These are phyloP conservation scores for Tylopilus vinaceipallidus DNA, from an alignment of 768 basidiomycete species.

Conservation along the genomic window DNA sequence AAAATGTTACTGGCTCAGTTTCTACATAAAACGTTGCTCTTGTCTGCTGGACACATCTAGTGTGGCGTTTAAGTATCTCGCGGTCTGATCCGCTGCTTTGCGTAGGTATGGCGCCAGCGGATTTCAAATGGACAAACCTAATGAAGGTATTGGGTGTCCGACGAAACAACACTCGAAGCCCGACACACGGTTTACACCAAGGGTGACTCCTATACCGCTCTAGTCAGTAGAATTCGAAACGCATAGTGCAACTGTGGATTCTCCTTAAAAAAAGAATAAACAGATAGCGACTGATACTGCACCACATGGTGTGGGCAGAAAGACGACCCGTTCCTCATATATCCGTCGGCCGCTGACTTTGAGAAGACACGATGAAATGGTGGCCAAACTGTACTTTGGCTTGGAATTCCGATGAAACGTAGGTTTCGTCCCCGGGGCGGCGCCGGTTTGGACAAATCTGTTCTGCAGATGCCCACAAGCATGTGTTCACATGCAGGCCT, in stretches of 20 bases:
- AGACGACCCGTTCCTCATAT: background rate
- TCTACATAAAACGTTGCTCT: too few relatives aligned
- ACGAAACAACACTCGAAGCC: too few relatives aligned
- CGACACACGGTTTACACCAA: too few relatives aligned
- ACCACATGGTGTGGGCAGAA: background rate
- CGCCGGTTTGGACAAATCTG: background rate
- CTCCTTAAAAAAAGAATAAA: too few relatives aligned
- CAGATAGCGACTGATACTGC: background rate
- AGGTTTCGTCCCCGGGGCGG: slow-evolving; percentile 13
- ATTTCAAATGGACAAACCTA: slow-evolving; percentile 13
- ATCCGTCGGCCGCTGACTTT: background rate
- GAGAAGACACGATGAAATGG: background rate
- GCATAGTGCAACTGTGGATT: too few relatives aligned
- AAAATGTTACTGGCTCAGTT: background rate
- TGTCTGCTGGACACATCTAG: background rate
- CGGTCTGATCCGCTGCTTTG: slow-evolving; percentile 1
- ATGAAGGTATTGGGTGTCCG: too few relatives aligned
- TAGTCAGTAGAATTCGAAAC: too few relatives aligned
- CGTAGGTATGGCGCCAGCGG: background rate
- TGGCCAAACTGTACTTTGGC: background rate
- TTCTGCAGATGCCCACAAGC: background rate
- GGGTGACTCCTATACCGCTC: too few relatives aligned
- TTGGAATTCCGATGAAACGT: slow-evolving; percentile 14
- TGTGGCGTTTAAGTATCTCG: slow-evolving; percentile 4
- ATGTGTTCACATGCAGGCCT: slow-evolving; percentile 3